Base-by-base conservation (phyloP, 345 rosid genomes). In the Cardiospermum halicacabum region DNA sequence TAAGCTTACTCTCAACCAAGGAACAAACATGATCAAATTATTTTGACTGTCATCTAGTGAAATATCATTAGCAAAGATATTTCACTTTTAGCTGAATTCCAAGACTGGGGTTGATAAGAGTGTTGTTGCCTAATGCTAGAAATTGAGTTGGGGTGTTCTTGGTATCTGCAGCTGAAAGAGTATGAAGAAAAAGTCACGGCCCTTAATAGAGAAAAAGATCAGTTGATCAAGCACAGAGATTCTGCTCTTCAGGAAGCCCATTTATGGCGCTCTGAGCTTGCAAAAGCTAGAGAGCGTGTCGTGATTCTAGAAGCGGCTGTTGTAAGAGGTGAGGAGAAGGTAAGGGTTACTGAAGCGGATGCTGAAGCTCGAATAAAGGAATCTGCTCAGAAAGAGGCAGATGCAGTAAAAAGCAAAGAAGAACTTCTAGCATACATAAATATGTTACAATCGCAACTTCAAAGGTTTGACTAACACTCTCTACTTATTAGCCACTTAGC, bases 191-290 rank as follows among this genome's bases (percentile, higher is more conserved):
- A 89, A 78, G 49, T 82, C 58, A 70, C 60, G 45, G 62, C 67
- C 69, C 65, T 91, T 56, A 77, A 69, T 62, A 86, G 75, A 70
- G 98, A 95, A 78, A 91, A 83, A 77, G 91, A 91, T 45, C 89
- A 84, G 40, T 49, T 89, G 66, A 69, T 86, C 19, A 87, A 76
- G 80, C 93, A 95, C 77, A 89, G 89, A 77, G 96, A 95, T 64
- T 75, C 96, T 43, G 92, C 96, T 21, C 27, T 86, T 70, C 85
- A 86, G 72, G 98, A 95, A 74, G 96, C 96, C 59, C 90, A 89
- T 67, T 66, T 95, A 75, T 95, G 99, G 99, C 96, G 99, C 65
- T 77, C 90, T 56, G 96, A 95, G 83, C 91, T 95, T 72, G 96
- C 78, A 60, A 95, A 91, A 85, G 98, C 99, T 68, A 84, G 96